These are phyloP conservation scores for Cordyceps cicadae DNA, from an alignment of 2,329 filamentous ascomycete species.

Conservation along the genomic window DNA sequence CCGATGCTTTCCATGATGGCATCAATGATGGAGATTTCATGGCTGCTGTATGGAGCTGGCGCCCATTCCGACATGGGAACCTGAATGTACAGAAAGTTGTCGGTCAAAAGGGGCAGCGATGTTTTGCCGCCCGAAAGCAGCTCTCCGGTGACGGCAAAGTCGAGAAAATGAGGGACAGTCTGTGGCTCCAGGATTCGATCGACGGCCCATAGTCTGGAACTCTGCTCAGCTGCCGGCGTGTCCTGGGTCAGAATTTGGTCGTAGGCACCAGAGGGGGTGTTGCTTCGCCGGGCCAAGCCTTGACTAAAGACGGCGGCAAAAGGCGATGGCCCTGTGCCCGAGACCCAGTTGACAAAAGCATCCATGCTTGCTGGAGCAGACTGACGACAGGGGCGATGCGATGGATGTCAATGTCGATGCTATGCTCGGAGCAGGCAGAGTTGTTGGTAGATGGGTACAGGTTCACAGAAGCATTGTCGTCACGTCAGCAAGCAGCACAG, in stretches of 20 bases:
- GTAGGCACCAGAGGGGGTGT: not conserved
- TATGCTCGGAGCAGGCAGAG: no score
- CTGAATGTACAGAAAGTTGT: conserved; percentile 9
- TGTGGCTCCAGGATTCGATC: not conserved
- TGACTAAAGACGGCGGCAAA: not conserved
- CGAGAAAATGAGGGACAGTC: not conserved
- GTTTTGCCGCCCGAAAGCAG: not conserved
- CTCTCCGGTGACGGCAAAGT: not conserved
- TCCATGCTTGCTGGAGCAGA: not conserved
- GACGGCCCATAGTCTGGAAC: not conserved
- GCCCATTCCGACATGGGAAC: conserved; percentile 18
- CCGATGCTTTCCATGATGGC: conserved; percentile 16
- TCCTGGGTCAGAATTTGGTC: not conserved
- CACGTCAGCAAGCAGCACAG: no score
- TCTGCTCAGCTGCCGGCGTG: not conserved
- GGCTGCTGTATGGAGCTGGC: conserved; percentile 15
- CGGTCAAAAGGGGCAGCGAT: not conserved
- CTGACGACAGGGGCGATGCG: no score
- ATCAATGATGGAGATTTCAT: conserved; percentile 7
- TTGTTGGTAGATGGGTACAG: no score
- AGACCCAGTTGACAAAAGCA: not conserved
- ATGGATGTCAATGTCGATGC: no score
- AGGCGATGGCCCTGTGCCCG: not conserved
- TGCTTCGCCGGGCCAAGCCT: not conserved
- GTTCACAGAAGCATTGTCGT: no score